Percentiles rank a stretch among this genome's conserved stretches.
Conservation (phyloP, 805 yeast species). For the Wickerhamiella brachini region DNA sequence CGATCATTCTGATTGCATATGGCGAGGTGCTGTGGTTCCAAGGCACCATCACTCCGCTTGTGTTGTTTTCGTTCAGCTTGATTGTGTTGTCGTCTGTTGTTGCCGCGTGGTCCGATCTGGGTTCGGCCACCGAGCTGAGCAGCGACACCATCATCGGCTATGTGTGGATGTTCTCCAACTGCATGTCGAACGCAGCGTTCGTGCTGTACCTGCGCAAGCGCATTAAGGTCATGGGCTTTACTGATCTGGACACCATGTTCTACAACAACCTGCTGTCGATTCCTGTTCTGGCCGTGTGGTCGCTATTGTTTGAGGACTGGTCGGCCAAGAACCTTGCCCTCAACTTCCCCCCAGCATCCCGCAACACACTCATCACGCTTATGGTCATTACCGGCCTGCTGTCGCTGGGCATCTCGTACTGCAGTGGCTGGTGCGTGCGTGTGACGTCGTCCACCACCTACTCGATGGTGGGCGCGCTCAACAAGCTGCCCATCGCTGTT, state of each 20-base stretch:
- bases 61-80: conserved; percentile 71
- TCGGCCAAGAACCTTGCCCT: conserved; percentile 54
- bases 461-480: conserved; percentile 98
- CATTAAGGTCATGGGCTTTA: conserved; percentile 87
- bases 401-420: conserved; percentile 93
- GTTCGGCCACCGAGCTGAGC: conserved; percentile 25
- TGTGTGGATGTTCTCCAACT: conserved; percentile 93
- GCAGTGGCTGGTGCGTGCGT: conserved; percentile 99
- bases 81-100: conserved; percentile 95
- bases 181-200: conserved; percentile 86
- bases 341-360: conserved; percentile 67
- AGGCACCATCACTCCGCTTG: conserved; percentile 80
- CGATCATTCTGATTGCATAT: conserved; percentile 91
- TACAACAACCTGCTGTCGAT: conserved; percentile 90
- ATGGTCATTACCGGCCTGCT: conserved; percentile 90
- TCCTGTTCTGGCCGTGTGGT: conserved; percentile 68
- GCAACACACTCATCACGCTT: conserved; percentile 55
- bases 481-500: conserved; percentile 93
- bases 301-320: conserved; percentile 87
- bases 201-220: conserved; percentile 95
- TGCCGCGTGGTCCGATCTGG: conserved; percentile 79
- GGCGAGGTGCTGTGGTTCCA: conserved; percentile 98
- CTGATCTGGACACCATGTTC: conserved; percentile 92
- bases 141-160: conserved; percentile 44
- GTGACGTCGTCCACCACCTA: conserved; percentile 97